A percentile compares a stretch with the other conserved stretches of the same genome.
phyloP scores from a whole-genome alignment of 805 yeast genomes.

The Dipodascus geniculatus region DNA sequence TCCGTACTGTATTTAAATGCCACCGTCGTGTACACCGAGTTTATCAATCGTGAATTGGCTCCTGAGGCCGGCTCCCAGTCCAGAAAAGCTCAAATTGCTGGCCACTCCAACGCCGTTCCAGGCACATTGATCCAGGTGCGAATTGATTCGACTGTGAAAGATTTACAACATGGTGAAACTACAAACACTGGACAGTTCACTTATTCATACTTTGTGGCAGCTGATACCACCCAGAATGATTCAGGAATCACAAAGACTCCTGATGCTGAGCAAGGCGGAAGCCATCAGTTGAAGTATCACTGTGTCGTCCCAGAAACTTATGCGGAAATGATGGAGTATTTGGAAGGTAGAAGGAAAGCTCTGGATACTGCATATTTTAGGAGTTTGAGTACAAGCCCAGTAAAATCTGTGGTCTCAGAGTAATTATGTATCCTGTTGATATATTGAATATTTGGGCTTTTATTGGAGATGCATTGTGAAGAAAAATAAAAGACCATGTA shows the following conservation, averaged over 20 bases:
- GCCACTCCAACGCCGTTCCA: constrained; percentile 11
- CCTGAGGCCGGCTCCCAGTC: constrained; percentile 10
- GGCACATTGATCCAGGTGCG: constrained; percentile 86
- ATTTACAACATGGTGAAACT: constrained; percentile 45
- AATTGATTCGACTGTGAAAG: constrained; percentile 71
- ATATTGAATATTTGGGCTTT: no score
- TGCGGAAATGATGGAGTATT: constrained; percentile 82
- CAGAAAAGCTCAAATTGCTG: not conserved
- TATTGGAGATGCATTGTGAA: not conserved
- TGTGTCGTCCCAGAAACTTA: constrained; percentile 81
- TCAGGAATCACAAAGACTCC: constrained; percentile 10
- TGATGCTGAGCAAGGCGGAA: constrained; percentile 5
- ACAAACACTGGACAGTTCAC: constrained; percentile 80
- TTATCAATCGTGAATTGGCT: constrained; percentile 32
- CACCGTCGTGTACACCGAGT: constrained; percentile 77
- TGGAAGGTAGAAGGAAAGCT: constrained; percentile 87
- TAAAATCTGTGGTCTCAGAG: not conserved
- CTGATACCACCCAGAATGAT: constrained; percentile 35
- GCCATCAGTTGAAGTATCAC: constrained; percentile 26
- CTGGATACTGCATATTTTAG: constrained; percentile 65
- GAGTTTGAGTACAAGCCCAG: not conserved
- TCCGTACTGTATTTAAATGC: constrained; percentile 77
- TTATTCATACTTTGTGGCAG: constrained; percentile 66
- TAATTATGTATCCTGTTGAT: no score
- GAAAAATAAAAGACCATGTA: not conserved